Evolutionary conservation across 345 rosid species (phyloP).

Genomic region (Aurinia saxatilis): DNA sequence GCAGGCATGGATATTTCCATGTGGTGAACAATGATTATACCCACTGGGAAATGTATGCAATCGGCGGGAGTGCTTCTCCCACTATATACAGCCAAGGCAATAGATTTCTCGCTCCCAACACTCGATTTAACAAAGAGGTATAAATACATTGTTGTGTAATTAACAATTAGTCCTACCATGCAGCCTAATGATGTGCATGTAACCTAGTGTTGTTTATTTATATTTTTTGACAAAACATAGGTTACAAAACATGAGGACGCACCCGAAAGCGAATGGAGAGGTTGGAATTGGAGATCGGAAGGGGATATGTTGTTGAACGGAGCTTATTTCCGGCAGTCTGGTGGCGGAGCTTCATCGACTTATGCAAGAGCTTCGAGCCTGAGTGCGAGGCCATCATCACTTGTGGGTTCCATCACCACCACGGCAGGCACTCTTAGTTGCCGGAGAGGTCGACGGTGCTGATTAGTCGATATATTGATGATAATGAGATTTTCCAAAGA

Average conservation of each 20-base stretch:
- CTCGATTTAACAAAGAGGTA: constrained; percentile 54
- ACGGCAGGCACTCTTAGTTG: constrained; percentile 59
- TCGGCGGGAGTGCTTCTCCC: constrained; percentile 78
- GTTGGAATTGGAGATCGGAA: constrained; percentile 76
- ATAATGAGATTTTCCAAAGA: neutral
- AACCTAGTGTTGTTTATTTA: neutral
- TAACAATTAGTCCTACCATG: no score
- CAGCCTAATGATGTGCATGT: neutral
- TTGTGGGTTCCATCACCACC: constrained; percentile 52
- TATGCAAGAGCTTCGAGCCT: constrained; percentile 70
- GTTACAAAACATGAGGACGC: constrained; percentile 79
- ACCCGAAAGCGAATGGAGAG: constrained; percentile 49
- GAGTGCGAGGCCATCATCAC: constrained; percentile 61
- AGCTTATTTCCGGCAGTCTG: constrained; percentile 56
- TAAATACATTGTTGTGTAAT: neutral
- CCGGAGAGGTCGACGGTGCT: constrained; percentile 50
- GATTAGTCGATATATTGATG: neutral
- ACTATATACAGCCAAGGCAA: constrained; percentile 81
- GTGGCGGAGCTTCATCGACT: constrained; percentile 42
- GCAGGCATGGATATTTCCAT: constrained; percentile 75
- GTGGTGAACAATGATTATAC: constrained; percentile 87
- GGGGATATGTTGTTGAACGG: constrained; percentile 70
- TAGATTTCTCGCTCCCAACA: constrained; percentile 65
- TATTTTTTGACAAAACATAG: constrained; percentile 22
- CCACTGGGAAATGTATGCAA: constrained; percentile 84